phyloP scores from a whole-genome alignment of 164 flowering plant genomes.

The Paratinospora sagittata region DNA sequence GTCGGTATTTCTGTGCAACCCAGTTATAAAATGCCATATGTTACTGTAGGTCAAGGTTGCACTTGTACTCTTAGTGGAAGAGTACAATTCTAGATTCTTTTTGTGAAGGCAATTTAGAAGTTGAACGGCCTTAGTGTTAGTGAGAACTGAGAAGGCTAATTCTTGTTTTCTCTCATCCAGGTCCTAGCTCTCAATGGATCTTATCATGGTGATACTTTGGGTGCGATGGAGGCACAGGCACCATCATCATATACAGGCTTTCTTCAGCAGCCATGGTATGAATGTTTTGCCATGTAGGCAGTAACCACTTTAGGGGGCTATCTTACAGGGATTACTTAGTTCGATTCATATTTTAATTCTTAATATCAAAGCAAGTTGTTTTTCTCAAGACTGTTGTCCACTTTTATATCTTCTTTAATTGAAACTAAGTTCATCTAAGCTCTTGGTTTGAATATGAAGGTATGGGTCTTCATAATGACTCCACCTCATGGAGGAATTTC shows the following conservation, averaged over 20 bases:
- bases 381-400: too few species aligned
- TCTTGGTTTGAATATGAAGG: too few species aligned
- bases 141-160: too few species aligned
- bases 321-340: not conserved
- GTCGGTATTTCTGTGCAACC: too few species aligned
- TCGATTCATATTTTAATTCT: not conserved
- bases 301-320: not conserved
- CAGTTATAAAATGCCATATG: too few species aligned
- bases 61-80: not conserved
- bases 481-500: too few species aligned
- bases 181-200: slow-evolving; percentile 90
- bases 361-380: too few species aligned
- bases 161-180: slow-evolving; percentile 28
- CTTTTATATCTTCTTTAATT: too few species aligned
- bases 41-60: not conserved
- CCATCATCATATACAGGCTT: slow-evolving; percentile 92
- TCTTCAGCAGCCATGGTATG: slow-evolving; percentile 96
- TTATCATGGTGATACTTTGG: slow-evolving; percentile 98
- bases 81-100: not conserved
- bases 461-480: too few species aligned
- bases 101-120: not conserved
- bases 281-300: slow-evolving; percentile 2
- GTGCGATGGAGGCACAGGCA: slow-evolving; percentile 99
- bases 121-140: too few species aligned
- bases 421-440: too few species aligned